Base-by-base conservation (phyloP, 2,329 filamentous ascomycete species). In the Sclerotinia glacialis region DNA sequence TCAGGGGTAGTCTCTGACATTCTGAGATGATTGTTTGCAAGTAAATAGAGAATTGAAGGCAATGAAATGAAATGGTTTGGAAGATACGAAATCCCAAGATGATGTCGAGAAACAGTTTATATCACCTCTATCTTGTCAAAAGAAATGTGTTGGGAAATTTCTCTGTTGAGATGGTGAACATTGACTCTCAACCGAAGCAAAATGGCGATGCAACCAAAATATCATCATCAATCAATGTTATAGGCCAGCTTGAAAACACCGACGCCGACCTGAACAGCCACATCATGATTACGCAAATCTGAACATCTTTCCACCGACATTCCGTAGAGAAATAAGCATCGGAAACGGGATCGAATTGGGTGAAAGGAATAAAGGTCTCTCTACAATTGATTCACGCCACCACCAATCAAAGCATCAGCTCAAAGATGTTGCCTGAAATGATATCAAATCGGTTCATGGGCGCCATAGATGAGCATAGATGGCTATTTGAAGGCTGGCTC, bases 1-100 rank as follows among this genome's bases (percentile, higher is more conserved):
- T 66, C 56, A 50, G 59, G 37, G 9, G 46, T 54, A 23, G 52
- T 31, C 56, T 42, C 63, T 3, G 63, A 31, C 53, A 65, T 65
- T 1, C 11, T 59, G n/a, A 0, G 18, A 11, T 5, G 2, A 40
- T 50, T 8, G 3, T 42, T 58, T 18, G 42, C 3, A 5, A 9
- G 18, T 31, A 5, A 16, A 14, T 18, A 58, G 11, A 31, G 26
- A 7, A 21, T 12, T 59, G 12, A 46, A 6, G 1, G 6, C 9
- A n/a, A 14, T 26, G 34, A 26, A 3, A 21, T 21, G 7, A 26
- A 3, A 21, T 21, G 7, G 5, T 16, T 18, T 40, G n/a, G n/a
- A 26, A 18, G 14, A 18, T 56, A 14, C 3, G 7, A 18, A 26
- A 34, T 23, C 7, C 7, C 0, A 34, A 31, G 21, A 18, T 34